Base-by-base conservation (phyloP, 441 rosid genomes). In the Manihot esculenta region DNA sequence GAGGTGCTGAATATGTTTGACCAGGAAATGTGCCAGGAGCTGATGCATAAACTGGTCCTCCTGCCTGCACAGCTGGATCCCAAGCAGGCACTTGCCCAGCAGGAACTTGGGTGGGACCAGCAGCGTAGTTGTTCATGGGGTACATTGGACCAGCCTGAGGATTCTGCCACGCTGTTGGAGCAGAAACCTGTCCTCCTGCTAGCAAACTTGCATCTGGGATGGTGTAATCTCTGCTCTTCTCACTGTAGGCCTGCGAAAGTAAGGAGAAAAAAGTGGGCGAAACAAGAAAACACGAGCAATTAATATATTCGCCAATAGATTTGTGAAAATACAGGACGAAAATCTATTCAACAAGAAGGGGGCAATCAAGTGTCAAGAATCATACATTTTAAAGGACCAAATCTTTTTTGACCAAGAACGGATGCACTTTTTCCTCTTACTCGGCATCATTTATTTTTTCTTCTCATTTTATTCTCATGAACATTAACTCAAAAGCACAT, bases 221-320 rank as follows among this genome's bases (percentile, higher is more conserved):
- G 18, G 97, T 94, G 70, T 89, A 92, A 80, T 94, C 99, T 86
- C 97, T 86, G 76, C 99, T 95, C 80, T 93, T 91, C 74, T 89
- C 99, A 75, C 96, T 89, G 84, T 76, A 92, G 5, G 98, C 94
- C 99, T 91, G 74, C 56, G 38, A 38, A 38, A 38, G 42, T 56
- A 71, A 71, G 72, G 17, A 60, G 26, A 24, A 55, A 53, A n/a
- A 10, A 1, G 10, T 20, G 13, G 54, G 21, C 48, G 18, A 9
- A 14, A 10, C 67, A 26, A 51, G 11, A n/a, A 70, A 64, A 18
- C 67, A 35, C 21, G 54, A 68, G 48, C 50, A 79, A 56, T 24
- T 26, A n/a, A 66, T 57, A 65, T 54, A 35, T 23, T 67, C 59
- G 49, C 47, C 50, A 26, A 18, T 24, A 10, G 21, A 3, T 51